Conservation (phyloP, 495 filamentous ascomycete genomes). For the Aspergillus campestris region DNA sequence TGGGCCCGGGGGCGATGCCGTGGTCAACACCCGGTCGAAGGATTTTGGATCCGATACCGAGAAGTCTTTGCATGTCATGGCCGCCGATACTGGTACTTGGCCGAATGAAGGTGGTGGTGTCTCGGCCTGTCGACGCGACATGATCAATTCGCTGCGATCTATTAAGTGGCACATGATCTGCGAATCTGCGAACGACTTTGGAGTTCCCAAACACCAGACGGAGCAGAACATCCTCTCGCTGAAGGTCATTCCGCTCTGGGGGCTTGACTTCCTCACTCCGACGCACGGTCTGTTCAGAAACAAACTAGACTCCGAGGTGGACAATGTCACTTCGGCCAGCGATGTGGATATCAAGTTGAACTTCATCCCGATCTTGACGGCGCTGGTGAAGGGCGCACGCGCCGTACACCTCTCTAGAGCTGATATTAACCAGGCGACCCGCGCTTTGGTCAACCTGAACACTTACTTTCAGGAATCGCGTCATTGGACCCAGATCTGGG, state of each 20-base stretch:
- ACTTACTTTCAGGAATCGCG: constrained; percentile 52
- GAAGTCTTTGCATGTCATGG: constrained; percentile 51
- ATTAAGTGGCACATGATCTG: constrained; percentile 61
- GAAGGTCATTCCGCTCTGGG: constrained; percentile 60
- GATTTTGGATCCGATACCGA: constrained; percentile 43
- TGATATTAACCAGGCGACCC: constrained; percentile 47
- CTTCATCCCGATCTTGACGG: constrained; percentile 54
- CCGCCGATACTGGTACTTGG: constrained; percentile 58
- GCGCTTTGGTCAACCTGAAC: constrained; percentile 52
- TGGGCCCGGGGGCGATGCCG: constrained; percentile 52
- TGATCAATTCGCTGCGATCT: constrained; percentile 54
- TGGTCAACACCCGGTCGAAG: constrained; percentile 34
- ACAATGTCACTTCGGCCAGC: constrained; percentile 44
- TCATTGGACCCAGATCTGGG: constrained; percentile 59
- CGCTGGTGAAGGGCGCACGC: constrained; percentile 51
- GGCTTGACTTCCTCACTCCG: constrained; percentile 53
- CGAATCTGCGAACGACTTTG: constrained; percentile 58
- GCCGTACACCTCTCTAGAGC: constrained; percentile 40
- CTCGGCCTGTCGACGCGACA: constrained; percentile 57
- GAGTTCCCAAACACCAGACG: constrained; percentile 56
- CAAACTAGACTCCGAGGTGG: constrained; percentile 52
- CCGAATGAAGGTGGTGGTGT: constrained; percentile 60
- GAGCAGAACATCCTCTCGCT: constrained; percentile 58
- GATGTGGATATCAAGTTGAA: constrained; percentile 49
- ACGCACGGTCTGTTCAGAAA: constrained; percentile 57